Evolutionary conservation across 148 eudicot genomes (phyloP).

Genomic region (Persicaria maculosa): DNA sequence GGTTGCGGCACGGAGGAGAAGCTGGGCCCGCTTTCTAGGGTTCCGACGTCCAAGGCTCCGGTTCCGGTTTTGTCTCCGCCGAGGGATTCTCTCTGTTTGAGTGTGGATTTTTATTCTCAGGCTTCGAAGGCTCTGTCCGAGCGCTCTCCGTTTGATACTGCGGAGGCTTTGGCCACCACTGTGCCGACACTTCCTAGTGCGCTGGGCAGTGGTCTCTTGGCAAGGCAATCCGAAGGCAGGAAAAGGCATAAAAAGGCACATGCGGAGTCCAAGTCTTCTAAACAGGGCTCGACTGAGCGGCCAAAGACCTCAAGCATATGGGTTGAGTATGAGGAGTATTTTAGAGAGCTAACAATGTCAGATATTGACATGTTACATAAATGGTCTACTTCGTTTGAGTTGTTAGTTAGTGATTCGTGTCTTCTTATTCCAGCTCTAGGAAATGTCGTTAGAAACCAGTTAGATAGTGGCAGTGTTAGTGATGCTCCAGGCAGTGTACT

Average conservation of each 20-base stretch:
- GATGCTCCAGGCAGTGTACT: conserved; percentile 1
- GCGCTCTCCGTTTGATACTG: conserved; percentile 76
- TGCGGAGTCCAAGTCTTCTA: conserved; percentile 41
- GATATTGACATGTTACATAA: conserved; percentile 60
- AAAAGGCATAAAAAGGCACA: conserved; percentile 66
- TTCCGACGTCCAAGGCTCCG: conserved; percentile 25
- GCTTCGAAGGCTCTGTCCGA: conserved; percentile 59
- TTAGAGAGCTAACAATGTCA: conserved; percentile 50
- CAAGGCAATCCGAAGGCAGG: conserved; percentile 51
- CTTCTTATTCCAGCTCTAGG: conserved; percentile 38
- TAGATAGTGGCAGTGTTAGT: conserved; percentile 19
- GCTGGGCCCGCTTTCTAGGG: conserved; percentile 29
- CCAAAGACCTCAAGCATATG: conserved; percentile 36
- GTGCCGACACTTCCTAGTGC: conserved; percentile 51
- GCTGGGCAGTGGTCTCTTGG: conserved; percentile 43
- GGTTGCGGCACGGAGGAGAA: conserved; percentile 57
- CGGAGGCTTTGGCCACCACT: conserved; percentile 38
- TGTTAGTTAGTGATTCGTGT: conserved; percentile 28
- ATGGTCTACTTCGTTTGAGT: conserved; percentile 22
- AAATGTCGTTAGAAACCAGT: conserved; percentile 18
- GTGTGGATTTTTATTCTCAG: conserved; percentile 58
- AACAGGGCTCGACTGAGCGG: conserved; percentile 35
- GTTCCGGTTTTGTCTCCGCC: conserved; percentile 16
- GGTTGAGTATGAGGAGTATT: conserved; percentile 70
- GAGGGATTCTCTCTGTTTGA: conserved; percentile 5